Conservation (phyloP, 768 basidiomycete species). For the Serendipita sp. region DNA sequence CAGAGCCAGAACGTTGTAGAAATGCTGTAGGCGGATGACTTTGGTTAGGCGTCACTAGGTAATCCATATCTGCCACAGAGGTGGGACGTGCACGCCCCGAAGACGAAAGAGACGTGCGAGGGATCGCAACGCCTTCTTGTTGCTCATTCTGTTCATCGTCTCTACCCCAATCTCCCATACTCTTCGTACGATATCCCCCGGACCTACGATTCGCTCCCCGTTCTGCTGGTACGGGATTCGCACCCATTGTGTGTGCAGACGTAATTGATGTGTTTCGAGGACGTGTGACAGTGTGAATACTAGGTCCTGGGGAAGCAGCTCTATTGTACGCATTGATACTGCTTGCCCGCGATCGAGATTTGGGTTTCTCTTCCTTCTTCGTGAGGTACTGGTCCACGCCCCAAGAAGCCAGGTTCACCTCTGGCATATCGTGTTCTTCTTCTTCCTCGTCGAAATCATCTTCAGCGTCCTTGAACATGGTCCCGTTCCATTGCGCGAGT, state of each 20-base stretch:
- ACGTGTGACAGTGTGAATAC: neutral
- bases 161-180: slow-evolving; percentile 43
- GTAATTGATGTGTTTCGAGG: neutral
- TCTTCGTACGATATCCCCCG: slow-evolving; percentile 37
- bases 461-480: slow-evolving; percentile 25
- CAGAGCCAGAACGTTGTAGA: slow-evolving; percentile 12
- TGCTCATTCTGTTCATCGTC: slow-evolving; percentile 36
- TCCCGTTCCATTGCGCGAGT: neutral
- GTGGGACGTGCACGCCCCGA: slow-evolving; percentile 31
- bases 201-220: slow-evolving; percentile 5
- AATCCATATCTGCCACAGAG: slow-evolving; percentile 42
- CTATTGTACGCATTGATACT: slow-evolving; percentile 5
- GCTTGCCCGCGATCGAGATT: neutral
- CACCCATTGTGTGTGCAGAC: slow-evolving; percentile 4
- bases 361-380: slow-evolving; percentile 20
- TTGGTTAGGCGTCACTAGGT: slow-evolving; percentile 23
- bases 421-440: slow-evolving; percentile 37
- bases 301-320: slow-evolving; percentile 5
- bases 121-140: slow-evolving; percentile 10
- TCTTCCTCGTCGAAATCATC: slow-evolving; percentile 32
- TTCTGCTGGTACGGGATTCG: neutral
- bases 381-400: slow-evolving; percentile 64
- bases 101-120: slow-evolving; percentile 16
- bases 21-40: slow-evolving; percentile 29
- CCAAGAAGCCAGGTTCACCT: slow-evolving; percentile 74